Base-by-base conservation (phyloP, 371 early-diverging fungal genomes). In the Mortierella sp. region DNA sequence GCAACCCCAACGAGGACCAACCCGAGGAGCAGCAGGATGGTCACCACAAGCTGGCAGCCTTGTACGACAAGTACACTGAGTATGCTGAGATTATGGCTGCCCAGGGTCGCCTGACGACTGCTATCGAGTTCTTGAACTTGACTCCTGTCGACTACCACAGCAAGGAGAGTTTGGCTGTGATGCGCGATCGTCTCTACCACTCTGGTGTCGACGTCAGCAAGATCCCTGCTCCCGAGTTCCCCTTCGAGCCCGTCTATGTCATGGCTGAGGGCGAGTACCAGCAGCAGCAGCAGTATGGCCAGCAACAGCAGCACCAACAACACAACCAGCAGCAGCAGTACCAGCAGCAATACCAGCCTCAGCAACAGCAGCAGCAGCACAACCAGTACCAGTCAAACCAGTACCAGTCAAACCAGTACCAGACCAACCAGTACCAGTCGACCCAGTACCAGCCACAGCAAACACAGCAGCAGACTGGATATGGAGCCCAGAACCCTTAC, bases 41-140 rank as follows among this genome's bases (percentile, higher is more conserved):
- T 16, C 83, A 73, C 24, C 79, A 82, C 67, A 82, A 85, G n/a
- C 88, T 97, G 66, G 91, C 93, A 14, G 83, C 92, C 1, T 89
- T 98, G 58, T 98, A 97, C 78, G 93, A 93, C 80, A 90, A 91
- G 68, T 98, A 96, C 76, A 90, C 92, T 50, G 96, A 97, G 76
- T 98, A 98, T 87, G 96, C 97, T 8, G 89, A 92, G 70, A 79
- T 93, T 37, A 87, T 96, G 79, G 92, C 94, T 2, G 85, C 89
- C 34, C 96, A 96, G 74, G 97, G 97, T 58, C 90, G 93, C 68
- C 68, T 93, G 47, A 89, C 89, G 26, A 89, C 92, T 64, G 97
- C 97, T 6, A 90, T 92, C 81, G 90, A 91, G 68, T 94, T 94
- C 66, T 83, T 97, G 73, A 93, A 91, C 70, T 85, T 94, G 79